These are phyloP conservation scores for Liriodendron chinense DNA, from an alignment of 164 flowering plant genomes.

Conservation along the genomic window DNA sequence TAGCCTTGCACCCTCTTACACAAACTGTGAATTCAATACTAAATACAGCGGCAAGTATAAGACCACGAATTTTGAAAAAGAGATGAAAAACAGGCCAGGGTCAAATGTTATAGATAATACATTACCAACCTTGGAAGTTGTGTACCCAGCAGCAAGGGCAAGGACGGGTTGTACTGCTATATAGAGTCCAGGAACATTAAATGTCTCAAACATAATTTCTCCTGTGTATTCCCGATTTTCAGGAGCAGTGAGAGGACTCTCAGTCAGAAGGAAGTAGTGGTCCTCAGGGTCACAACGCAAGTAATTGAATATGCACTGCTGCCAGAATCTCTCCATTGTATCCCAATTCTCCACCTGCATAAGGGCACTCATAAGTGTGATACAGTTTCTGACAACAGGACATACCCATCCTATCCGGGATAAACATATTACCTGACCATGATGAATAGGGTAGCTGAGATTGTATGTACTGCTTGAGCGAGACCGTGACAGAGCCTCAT, in stretches of 20 bases:
- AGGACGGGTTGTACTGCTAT: constrained; percentile 97
- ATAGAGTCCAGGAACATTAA: constrained; percentile 98
- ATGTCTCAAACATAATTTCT: constrained; percentile 99
- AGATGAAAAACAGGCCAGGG: not conserved
- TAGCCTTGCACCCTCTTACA: too few relatives aligned
- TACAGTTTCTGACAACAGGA: not conserved
- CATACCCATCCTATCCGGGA: not conserved
- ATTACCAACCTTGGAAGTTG: constrained; percentile 75
- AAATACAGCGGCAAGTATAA: not conserved
- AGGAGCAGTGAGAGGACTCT: constrained; percentile 93
- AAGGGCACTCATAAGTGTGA: not conserved
- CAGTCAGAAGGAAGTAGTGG: constrained; percentile 91
- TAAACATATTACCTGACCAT: constrained; percentile 50
- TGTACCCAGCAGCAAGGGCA: constrained; percentile 97
- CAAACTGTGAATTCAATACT: not conserved
- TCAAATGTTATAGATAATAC: not conserved
- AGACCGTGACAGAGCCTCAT: constrained; percentile 74
- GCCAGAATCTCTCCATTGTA: constrained; percentile 98
- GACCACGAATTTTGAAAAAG: not conserved
- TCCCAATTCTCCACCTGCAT: constrained; percentile 89
- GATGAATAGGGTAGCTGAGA: constrained; percentile 75
- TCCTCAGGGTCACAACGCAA: constrained; percentile 98
- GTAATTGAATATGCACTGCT: constrained; percentile 94
- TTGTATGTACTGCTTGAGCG: constrained; percentile 74
- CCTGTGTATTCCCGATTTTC: constrained; percentile 96